phyloP scores from a whole-genome alignment of 2,329 filamentous ascomycete species.

The Monosporascus cannonballus region DNA sequence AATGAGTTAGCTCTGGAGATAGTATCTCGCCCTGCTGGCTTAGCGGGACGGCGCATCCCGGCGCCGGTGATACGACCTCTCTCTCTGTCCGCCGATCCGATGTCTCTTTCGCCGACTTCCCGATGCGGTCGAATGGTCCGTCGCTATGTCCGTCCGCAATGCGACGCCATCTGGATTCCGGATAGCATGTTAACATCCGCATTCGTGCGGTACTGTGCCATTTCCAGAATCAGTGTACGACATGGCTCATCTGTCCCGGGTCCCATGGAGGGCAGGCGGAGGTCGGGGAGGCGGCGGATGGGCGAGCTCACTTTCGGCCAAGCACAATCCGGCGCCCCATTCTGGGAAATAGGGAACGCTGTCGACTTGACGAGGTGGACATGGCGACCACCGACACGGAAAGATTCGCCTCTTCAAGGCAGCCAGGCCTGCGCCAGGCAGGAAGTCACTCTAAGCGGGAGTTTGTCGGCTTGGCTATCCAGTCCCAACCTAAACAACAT shows the following conservation, averaged over 20 bases:
- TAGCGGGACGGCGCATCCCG: not conserved
- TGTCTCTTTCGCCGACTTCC: conserved; percentile 40
- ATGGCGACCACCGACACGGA: conserved; percentile 43
- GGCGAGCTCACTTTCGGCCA: conserved; percentile 41
- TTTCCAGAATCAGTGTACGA: conserved; percentile 17
- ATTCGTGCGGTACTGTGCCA: conserved; percentile 39
- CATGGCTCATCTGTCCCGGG: conserved; percentile 39
- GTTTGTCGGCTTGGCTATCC: conserved; percentile 5
- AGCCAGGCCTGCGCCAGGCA: not conserved
- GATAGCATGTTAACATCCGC: conserved; percentile 48
- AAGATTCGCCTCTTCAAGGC: conserved; percentile 15
- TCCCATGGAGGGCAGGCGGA: conserved; percentile 48
- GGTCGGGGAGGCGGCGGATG: conserved; percentile 48
- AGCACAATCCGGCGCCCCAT: conserved; percentile 21
- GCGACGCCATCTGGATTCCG: conserved; percentile 51
- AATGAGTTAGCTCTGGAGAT: no score
- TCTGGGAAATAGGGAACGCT: conserved; percentile 42
- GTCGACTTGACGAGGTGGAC: conserved; percentile 41
- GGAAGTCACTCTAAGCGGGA: not conserved
- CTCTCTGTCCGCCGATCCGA: conserved; percentile 20
- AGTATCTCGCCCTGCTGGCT: not conserved
- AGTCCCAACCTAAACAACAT: no score
- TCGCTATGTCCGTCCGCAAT: conserved; percentile 30
- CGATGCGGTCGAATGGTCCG: conserved; percentile 44
- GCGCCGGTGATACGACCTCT: conserved; percentile 1